These are phyloP conservation scores for Debaryomyces nepalensis DNA, from an alignment of 1,139 yeast species.

Conservation along the genomic window DNA sequence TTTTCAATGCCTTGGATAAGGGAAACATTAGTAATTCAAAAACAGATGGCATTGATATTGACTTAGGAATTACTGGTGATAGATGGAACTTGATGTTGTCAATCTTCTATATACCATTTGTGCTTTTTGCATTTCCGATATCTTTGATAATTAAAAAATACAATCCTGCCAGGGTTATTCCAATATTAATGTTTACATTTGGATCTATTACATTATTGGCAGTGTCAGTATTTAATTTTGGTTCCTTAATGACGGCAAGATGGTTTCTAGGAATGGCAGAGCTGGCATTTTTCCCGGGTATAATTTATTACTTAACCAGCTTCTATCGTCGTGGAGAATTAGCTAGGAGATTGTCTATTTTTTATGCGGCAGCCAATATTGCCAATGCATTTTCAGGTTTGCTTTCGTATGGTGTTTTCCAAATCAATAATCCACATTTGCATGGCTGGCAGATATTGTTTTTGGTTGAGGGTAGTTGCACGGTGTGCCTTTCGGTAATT, in stretches of 20 bases:
- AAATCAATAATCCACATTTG: slow-evolving; percentile 24
- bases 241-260: slow-evolving; percentile 25
- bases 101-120: slow-evolving; percentile 28
- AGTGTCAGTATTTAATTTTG: slow-evolving; percentile 24
- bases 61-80: slow-evolving; percentile 24
- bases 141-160: slow-evolving; percentile 25
- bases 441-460: slow-evolving; percentile 33
- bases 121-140: slow-evolving; percentile 26
- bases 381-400: slow-evolving; percentile 29
- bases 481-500: slow-evolving; percentile 23
- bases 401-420: slow-evolving; percentile 29
- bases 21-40: slow-evolving; percentile 30
- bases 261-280: slow-evolving; percentile 29
- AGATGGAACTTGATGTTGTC: slow-evolving; percentile 31
- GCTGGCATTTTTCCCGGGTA: slow-evolving; percentile 27
- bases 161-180: slow-evolving; percentile 28
- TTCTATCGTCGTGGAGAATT: slow-evolving; percentile 28
- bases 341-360: slow-evolving; percentile 25
- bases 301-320: slow-evolving; percentile 26
- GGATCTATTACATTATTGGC: slow-evolving; percentile 25
- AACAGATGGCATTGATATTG: slow-evolving; percentile 26
- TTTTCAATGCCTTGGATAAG: slow-evolving; percentile 34
- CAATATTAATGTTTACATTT: slow-evolving; percentile 26
- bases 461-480: slow-evolving; percentile 26
- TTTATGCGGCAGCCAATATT: slow-evolving; percentile 27